Evolutionary conservation across 1,139 yeast genomes (phyloP).

Genomic region (Pichia sp.): DNA sequence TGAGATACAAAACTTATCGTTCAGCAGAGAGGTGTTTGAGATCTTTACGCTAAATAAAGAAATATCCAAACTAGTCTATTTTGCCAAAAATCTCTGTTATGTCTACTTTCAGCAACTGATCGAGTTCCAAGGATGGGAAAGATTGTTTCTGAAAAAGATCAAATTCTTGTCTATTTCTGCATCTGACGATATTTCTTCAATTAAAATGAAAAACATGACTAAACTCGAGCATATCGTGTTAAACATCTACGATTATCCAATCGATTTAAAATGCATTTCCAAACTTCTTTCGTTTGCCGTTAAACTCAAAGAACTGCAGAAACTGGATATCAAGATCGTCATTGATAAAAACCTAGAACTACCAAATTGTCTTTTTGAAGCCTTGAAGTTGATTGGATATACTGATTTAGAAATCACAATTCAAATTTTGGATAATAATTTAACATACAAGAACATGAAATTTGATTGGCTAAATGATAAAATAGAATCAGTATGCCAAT

Average conservation of each 20-base stretch:
- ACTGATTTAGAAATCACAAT: not conserved
- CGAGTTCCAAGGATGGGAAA: constrained; percentile 7
- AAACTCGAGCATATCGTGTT: constrained; percentile 4
- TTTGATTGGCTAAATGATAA: constrained; percentile 10
- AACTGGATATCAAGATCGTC: constrained; percentile 4
- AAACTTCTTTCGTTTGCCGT: constrained; percentile 5
- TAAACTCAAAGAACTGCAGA: constrained; percentile 2
- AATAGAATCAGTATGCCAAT: constrained; percentile 1
- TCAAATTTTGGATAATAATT: constrained; percentile 10
- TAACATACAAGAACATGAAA: constrained; percentile 11
- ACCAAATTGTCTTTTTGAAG: constrained; percentile 4
- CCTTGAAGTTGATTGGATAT: not conserved
- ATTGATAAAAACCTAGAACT: constrained; percentile 9
- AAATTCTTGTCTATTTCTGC: constrained; percentile 7
- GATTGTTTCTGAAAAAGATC: not conserved
- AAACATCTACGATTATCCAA: constrained; percentile 10
- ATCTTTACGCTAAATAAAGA: constrained; percentile 1
- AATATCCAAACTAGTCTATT: constrained; percentile 1
- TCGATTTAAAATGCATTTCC: constrained; percentile 2
- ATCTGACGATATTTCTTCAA: constrained; percentile 1
- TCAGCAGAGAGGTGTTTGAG: constrained; percentile 8
- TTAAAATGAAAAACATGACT: not conserved
- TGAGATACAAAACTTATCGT: constrained; percentile 7
- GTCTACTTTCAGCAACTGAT: constrained; percentile 9
- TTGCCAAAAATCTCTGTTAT: constrained; percentile 2